Conservation (phyloP, 345 rosid species). For the Murraya koenigii region DNA sequence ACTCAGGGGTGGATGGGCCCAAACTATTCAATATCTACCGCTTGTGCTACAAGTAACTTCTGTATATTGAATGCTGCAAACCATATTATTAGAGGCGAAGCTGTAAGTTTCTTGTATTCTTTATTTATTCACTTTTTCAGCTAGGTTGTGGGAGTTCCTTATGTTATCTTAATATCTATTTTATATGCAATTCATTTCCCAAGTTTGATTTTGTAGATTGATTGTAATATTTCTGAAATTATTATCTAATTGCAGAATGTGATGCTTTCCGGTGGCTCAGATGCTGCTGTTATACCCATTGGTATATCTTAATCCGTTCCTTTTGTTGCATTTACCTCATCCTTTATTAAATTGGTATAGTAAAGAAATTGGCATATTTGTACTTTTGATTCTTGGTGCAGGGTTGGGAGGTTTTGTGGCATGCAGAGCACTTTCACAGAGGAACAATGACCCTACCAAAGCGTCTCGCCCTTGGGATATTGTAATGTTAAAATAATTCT, state of each 20-base stretch:
- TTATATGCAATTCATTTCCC: neutral
- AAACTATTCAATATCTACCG: constrained; percentile 93
- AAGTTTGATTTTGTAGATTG: neutral
- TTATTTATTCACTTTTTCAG: constrained; percentile 8
- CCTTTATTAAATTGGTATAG: constrained; percentile 9
- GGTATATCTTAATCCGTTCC: constrained; percentile 45
- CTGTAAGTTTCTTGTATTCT: constrained; percentile 59
- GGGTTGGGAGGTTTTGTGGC: constrained; percentile 99
- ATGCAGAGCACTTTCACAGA: constrained; percentile 84
- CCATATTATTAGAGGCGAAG: constrained; percentile 93
- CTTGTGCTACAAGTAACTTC: constrained; percentile 95
- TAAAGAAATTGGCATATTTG: constrained; percentile 7
- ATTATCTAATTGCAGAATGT: constrained; percentile 55
- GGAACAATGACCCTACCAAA: constrained; percentile 81
- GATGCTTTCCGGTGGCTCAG: constrained; percentile 99
- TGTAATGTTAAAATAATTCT: constrained; percentile 35
- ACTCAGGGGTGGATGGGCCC: constrained; percentile 99
- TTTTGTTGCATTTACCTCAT: constrained; percentile 2
- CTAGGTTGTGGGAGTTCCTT: neutral
- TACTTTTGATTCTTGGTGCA: constrained; percentile 33
- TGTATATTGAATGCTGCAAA: constrained; percentile 91
- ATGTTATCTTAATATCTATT: neutral
- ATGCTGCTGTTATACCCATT: constrained; percentile 82
- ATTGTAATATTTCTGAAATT: constrained; percentile 12
- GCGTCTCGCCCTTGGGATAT: constrained; percentile 99